Base-by-base conservation (phyloP, 2,329 filamentous ascomycete genomes). In the Pyrenochaeta sp. region DNA sequence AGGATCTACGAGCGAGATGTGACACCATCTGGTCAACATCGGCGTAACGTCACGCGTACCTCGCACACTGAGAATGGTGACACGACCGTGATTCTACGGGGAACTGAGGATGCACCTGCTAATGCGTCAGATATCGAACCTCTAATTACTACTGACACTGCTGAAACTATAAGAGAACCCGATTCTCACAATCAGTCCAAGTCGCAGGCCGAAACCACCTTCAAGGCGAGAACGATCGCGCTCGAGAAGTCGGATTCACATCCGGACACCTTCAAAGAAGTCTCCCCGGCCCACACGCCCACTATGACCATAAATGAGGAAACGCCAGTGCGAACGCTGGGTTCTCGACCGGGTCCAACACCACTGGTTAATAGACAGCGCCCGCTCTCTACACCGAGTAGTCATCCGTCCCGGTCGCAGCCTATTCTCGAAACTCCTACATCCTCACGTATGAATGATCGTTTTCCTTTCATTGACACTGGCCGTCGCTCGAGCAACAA, bases 361-460 rank as follows among this genome's bases (percentile, higher is more conserved):
- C 40, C 39, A 10, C 24, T 43, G 28, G 25, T 53, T 12, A 34
- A 22, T 10, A 52, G 5, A 9, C 9, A 53, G 3, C 32, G n/a
- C n/a, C 42, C 43, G 6, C 37, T 46, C 15, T 60, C 65, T 13
- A 56, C 48, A 4, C 40, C 46, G 0, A 60, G 51, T 54, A 30
- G 58, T 24, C 28, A 40, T 28, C 56, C 64, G 19, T 58, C 65
- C 47, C 25, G 45, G 9, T 51, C 67, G 19, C 56, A 55, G 10
- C 50, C 54, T 3, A 5, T 48, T 2, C 27, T 54, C 27, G 66
- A 67, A 9, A 72, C 59, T 4, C 69, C 65, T 1, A 61, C 57
- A 13, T 75, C 75, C 1, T 73, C 75, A 45, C 71, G 72, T 34
- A 82, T 82, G 79, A 81, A 82, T 37, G 80, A 81, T 15, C 76